These are phyloP conservation scores for Tylopilus orsonianus DNA, from an alignment of 1,284 basidiomycete genomes.

Conservation along the genomic window DNA sequence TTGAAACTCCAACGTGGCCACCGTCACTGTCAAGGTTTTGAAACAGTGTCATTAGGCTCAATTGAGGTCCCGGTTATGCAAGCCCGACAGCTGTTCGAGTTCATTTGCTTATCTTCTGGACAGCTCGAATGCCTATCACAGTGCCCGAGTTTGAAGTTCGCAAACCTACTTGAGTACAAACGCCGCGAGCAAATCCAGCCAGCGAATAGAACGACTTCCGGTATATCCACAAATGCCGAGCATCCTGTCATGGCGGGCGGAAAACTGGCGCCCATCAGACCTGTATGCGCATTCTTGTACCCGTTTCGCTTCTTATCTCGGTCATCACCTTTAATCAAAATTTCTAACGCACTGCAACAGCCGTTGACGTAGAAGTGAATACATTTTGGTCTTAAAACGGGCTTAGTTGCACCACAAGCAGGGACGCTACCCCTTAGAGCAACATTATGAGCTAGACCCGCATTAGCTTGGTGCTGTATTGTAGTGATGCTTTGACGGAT, in stretches of 20 bases:
- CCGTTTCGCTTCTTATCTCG: conserved; percentile 8
- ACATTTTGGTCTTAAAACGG: not conserved
- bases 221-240: not conserved
- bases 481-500: too few species aligned
- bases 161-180: too few species aligned
- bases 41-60: conserved; percentile 16
- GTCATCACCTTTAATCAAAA: not conserved
- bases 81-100: too few species aligned
- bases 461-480: too few species aligned
- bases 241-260: conserved; percentile 1
- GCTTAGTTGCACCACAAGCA: not conserved
- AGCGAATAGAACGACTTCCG: not conserved
- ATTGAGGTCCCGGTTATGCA: conserved; percentile 12
- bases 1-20: conserved; percentile 5
- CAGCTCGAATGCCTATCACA: too few species aligned
- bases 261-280: not conserved
- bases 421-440: too few species aligned
- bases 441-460: too few species aligned
- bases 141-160: too few species aligned
- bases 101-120: too few species aligned
- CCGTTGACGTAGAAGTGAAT: conserved; percentile 1
- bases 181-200: too few species aligned
- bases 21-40: conserved; percentile 17
- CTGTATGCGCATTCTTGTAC: not conserved
- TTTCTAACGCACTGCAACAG: not conserved